Conservation (phyloP, 208 protist genomes). For the Wallacemonas sp. region DNA sequence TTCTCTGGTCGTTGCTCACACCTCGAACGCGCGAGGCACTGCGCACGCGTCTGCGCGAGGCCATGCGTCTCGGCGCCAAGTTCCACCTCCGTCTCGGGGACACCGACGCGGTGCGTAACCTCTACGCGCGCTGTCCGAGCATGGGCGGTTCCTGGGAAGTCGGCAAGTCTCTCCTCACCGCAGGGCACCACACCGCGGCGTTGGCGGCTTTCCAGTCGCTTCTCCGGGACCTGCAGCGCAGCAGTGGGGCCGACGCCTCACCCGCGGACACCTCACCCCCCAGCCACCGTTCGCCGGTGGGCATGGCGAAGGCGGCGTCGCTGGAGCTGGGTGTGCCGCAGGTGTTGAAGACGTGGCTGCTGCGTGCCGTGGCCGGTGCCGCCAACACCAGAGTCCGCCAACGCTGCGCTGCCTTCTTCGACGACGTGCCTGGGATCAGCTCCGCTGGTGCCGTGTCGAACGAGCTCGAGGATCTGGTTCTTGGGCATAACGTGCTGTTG, state of each 20-base stretch:
- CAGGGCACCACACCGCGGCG: conserved; percentile 39
- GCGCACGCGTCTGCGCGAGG: conserved; percentile 41
- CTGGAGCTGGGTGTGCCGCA: conserved; percentile 18
- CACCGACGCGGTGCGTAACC: conserved; percentile 27
- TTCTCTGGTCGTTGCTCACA: conserved; percentile 19
- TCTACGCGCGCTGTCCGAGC: conserved; percentile 34
- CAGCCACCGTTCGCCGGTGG: not conserved
- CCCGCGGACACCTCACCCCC: not conserved
- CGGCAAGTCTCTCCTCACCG: conserved; percentile 40
- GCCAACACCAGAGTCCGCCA: conserved; percentile 8
- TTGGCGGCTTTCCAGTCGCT: conserved; percentile 38
- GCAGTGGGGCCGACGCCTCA: conserved; percentile 9
- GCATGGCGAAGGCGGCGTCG: not conserved
- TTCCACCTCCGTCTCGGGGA: conserved; percentile 40
- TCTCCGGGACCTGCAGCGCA: conserved; percentile 16
- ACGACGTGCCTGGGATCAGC: no score
- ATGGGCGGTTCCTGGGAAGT: conserved; percentile 75
- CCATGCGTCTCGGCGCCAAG: conserved; percentile 63
- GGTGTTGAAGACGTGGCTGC: conserved; percentile 15
- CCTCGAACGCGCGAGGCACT: conserved; percentile 30
- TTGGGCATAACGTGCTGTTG: not conserved
- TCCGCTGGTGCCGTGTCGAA: not conserved
- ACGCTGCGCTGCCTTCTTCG: no score
- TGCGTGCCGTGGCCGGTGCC: conserved; percentile 21
- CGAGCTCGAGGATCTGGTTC: not conserved